Conservation (phyloP, 1,139 yeast genomes). For the Pichia sp. region DNA sequence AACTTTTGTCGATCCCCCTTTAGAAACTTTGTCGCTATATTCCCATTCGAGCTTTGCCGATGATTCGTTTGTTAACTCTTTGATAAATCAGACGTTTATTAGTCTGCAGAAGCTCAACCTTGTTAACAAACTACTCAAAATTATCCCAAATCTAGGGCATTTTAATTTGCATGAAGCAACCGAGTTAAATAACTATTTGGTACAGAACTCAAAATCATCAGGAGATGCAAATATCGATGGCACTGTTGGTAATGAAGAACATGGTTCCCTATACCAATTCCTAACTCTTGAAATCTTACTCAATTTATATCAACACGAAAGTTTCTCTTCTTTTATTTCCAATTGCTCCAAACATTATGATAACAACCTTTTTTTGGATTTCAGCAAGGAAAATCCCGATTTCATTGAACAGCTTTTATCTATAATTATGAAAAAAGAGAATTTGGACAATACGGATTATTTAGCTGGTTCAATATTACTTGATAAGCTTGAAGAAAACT, state of each 20-base stretch:
- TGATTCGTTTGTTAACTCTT: constrained; percentile 12
- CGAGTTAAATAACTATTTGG: constrained; percentile 31
- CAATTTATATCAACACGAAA: constrained; percentile 29
- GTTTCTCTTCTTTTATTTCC: constrained; percentile 26
- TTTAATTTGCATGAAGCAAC: constrained; percentile 28
- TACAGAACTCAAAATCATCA: constrained; percentile 27
- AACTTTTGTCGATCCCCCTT: constrained; percentile 26
- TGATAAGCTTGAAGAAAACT: constrained; percentile 20
- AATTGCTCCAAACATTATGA: constrained; percentile 30
- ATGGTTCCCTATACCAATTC: constrained; percentile 30
- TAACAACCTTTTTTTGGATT: constrained; percentile 21
- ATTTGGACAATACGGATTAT: neutral
- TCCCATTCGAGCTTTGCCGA: constrained; percentile 15
- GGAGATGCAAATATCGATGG: constrained; percentile 4
- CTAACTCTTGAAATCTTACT: constrained; percentile 33
- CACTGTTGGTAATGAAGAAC: constrained; percentile 1
- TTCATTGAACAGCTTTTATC: constrained; percentile 18
- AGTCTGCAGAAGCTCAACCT: constrained; percentile 24
- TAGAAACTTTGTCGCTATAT: constrained; percentile 29
- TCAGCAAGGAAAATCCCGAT: constrained; percentile 18
- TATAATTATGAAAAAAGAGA: neutral
- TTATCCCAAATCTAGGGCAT: constrained; percentile 14
- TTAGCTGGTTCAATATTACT: constrained; percentile 11
- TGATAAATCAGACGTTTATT: constrained; percentile 35
- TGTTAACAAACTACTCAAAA: constrained; percentile 10